Evolutionary conservation across 306 rosid genomes (phyloP).

Genomic region (Glycyrrhiza uralensis): DNA sequence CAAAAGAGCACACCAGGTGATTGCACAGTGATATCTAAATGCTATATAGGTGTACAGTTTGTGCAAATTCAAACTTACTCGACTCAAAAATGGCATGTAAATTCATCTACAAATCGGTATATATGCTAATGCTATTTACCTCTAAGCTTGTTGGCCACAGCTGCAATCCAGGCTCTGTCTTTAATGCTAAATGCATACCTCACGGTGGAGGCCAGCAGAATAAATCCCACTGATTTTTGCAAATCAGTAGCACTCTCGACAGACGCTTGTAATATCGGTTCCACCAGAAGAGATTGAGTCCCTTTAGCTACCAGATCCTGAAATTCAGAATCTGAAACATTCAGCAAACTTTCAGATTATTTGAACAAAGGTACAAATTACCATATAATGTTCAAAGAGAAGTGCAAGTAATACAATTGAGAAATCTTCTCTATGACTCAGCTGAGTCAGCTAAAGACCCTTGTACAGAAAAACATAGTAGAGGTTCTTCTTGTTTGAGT

Average conservation of each 20-base stretch:
- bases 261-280: slow-evolving; percentile 52
- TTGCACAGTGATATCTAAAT: neutral
- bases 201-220: slow-evolving; percentile 61
- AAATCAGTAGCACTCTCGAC: slow-evolving; percentile 26
- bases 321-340: slow-evolving; percentile 66
- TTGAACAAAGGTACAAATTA: slow-evolving; percentile 29
- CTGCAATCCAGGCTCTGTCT: slow-evolving; percentile 81
- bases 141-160: slow-evolving; percentile 62
- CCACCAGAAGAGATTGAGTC: slow-evolving; percentile 64
- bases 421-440: neutral
- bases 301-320: slow-evolving; percentile 70
- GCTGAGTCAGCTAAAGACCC: neutral
- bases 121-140: slow-evolving; percentile 19
- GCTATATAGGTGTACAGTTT: too few species aligned
- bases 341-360: slow-evolving; percentile 26
- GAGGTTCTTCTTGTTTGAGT: neutral
- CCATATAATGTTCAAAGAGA: neutral
- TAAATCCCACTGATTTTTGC: slow-evolving; percentile 51
- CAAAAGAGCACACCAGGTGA: neutral
- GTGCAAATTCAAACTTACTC: neutral
- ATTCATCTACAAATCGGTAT: slow-evolving; percentile 15
- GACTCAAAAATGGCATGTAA: neutral
- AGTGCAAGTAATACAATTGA: neutral
- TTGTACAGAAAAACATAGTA: neutral
- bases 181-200: slow-evolving; percentile 73